These are phyloP conservation scores for Cladophialophora immunda DNA, from an alignment of 2,329 filamentous ascomycete species.

Conservation along the genomic window DNA sequence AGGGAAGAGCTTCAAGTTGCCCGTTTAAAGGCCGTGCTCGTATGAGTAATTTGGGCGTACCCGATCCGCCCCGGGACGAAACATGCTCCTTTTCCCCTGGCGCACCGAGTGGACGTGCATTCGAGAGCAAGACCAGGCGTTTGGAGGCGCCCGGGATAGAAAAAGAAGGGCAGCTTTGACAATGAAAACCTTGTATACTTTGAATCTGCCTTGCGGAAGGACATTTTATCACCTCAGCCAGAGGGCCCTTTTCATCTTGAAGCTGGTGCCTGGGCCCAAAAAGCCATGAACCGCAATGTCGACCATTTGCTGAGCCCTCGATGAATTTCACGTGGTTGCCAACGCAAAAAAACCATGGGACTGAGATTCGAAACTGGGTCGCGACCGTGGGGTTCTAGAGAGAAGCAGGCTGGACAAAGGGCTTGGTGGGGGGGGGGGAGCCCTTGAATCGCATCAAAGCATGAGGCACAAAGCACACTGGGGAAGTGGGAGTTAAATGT, in stretches of 20 bases:
- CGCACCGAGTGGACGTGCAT: background rate
- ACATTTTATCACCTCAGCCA: background rate
- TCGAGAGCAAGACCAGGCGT: background rate
- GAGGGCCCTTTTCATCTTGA: background rate
- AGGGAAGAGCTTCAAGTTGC: constrained; percentile 86
- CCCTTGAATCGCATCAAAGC: too few species aligned
- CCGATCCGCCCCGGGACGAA: background rate
- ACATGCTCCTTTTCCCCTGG: background rate
- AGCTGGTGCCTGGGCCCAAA: background rate
- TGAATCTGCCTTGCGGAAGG: background rate
- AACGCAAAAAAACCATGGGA: background rate
- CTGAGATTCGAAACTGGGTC: too few species aligned
- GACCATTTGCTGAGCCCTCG: background rate
- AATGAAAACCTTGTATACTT: background rate
- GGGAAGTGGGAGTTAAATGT: too few species aligned
- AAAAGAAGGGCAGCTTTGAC: background rate
- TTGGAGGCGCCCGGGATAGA: background rate
- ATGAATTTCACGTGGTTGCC: background rate
- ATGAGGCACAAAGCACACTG: too few species aligned
- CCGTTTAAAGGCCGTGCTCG: constrained; percentile 62
- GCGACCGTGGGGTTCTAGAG: too few species aligned
- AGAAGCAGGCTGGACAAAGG: too few species aligned
- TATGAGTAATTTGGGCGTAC: background rate
- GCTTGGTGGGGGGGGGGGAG: too few species aligned
- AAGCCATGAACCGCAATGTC: background rate